Percentiles rank a stretch among this genome's conserved stretches.
phyloP scores from a whole-genome alignment of 768 basidiomycete species.

The Mycena floridula region DNA sequence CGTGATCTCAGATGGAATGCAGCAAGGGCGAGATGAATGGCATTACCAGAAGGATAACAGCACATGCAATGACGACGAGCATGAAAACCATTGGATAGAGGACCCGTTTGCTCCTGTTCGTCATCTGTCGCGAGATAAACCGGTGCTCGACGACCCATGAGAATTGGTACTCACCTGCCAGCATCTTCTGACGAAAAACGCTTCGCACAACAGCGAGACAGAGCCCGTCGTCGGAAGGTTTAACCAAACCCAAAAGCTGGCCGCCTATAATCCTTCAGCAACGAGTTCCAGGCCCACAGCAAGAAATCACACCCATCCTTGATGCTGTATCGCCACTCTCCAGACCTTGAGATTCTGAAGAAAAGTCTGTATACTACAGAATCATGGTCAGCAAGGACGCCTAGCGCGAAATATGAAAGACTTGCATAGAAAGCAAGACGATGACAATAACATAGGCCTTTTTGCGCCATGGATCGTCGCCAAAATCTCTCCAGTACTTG shows the following conservation, averaged over 20 bases:
- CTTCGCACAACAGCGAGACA: conserved; percentile 40
- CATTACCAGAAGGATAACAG: too few species aligned
- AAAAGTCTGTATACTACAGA: conserved; percentile 30
- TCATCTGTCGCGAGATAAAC: conserved; percentile 26
- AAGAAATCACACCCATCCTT: conserved; percentile 26
- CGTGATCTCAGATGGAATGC: too few species aligned
- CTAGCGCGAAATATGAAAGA: conserved; percentile 3
- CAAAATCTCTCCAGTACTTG: conserved; percentile 34
- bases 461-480: conserved; percentile 38
- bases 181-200: conserved; percentile 42
- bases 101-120: conserved; percentile 30
- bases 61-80: conserved; percentile 14
- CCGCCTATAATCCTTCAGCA: conserved; percentile 21
- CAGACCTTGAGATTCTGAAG: conserved; percentile 37
- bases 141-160: neutral
- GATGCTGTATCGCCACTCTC: conserved; percentile 24
- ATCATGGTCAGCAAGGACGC: too few species aligned
- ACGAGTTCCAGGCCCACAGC: neutral
- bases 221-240: conserved; percentile 44
- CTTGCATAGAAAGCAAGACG: conserved; percentile 36
- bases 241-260: conserved; percentile 34
- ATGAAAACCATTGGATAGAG: conserved; percentile 14
- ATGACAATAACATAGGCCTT: conserved; percentile 34
- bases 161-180: conserved; percentile 44
- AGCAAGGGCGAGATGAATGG: too few species aligned